Evolutionary conservation across 2,329 filamentous ascomycete species (phyloP).

Genomic region (Phyllosticta citribraziliensis): DNA sequence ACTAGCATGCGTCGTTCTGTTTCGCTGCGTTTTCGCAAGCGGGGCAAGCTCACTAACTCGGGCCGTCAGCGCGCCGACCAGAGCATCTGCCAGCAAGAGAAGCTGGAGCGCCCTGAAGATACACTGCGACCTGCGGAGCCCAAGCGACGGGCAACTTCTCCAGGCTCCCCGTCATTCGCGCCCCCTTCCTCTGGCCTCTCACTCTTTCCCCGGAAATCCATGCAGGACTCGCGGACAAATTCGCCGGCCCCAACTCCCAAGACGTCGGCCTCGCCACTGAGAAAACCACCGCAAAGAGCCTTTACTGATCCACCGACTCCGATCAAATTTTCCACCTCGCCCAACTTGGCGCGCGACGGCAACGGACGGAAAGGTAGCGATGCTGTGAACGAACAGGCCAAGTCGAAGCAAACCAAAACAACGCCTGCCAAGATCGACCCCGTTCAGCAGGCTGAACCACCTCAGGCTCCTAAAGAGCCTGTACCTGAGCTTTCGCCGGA

Average conservation of each 20-base stretch:
- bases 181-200: not conserved
- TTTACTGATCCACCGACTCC: not conserved
- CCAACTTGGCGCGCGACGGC: not conserved
- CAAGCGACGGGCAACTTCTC: slow-evolving; percentile 25
- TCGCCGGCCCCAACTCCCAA: not conserved
- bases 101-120: slow-evolving; percentile 11
- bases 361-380: not conserved
- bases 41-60: not conserved
- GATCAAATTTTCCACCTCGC: not conserved
- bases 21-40: not conserved
- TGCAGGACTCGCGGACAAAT: not conserved
- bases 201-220: slow-evolving; percentile 5
- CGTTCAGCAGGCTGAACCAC: not conserved
- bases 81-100: slow-evolving; percentile 12
- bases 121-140: slow-evolving; percentile 14
- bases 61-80: slow-evolving; percentile 1
- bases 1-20: slow-evolving; percentile 6
- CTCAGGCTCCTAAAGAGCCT: not conserved
- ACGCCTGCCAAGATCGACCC: not conserved
- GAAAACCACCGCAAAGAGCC: not conserved
- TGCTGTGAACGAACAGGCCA: not conserved
- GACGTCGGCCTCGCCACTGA: not conserved
- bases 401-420: not conserved
- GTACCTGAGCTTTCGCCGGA: not conserved
- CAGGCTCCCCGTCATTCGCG: slow-evolving; percentile 17